Base-by-base conservation (phyloP, 176 grass and related monocot species). In the Olyra latifolia region DNA sequence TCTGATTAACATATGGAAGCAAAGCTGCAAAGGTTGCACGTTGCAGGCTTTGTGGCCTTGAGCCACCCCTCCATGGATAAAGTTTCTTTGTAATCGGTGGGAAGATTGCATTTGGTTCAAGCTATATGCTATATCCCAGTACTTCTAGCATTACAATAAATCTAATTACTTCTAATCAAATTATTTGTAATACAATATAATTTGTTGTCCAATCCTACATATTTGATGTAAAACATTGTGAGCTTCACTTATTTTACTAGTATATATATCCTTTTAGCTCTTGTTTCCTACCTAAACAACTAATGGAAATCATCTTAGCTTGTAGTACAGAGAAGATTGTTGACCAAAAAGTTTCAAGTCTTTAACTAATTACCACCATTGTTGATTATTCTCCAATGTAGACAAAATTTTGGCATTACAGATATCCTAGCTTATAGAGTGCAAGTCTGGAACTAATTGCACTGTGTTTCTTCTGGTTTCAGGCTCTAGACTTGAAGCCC, bases 401-500 rank as follows among this genome's bases (percentile, higher is more conserved):
- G 15, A 65, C 15, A 65, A 55, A 24, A 59, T 52, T 82, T 7
- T 59, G 40, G 46, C 38, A 54, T 82, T 72, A 30, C 40, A 23
- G 22, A 19, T 68, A 29, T 30, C 22, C 17, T 69, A 23, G 5
- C 10, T 24, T 44, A 45, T 62, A 70, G 10, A 63, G 61, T 78
- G 32, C 30, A 80, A 74, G 30, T 10, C 48, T 82, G 20, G 38
- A 90, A 70, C 45, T 90, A 46, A 87, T 78, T 17, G 60, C 29
- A 66, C 45, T 82, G 30, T 80, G 71, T 38, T 84, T 10, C 24
- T 72, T 74, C 24, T 69, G 48, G 71, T 91, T 72, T 57, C 75
- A 99, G 96, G 96, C 96, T 70, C 79, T 99, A 38, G 96, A 99
- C 79, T 93, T 99, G 85, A 99, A 99, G 80, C 96, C 96, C 44